Conservation (phyloP, 495 filamentous ascomycete genomes). For the Aspergillus affinis region DNA sequence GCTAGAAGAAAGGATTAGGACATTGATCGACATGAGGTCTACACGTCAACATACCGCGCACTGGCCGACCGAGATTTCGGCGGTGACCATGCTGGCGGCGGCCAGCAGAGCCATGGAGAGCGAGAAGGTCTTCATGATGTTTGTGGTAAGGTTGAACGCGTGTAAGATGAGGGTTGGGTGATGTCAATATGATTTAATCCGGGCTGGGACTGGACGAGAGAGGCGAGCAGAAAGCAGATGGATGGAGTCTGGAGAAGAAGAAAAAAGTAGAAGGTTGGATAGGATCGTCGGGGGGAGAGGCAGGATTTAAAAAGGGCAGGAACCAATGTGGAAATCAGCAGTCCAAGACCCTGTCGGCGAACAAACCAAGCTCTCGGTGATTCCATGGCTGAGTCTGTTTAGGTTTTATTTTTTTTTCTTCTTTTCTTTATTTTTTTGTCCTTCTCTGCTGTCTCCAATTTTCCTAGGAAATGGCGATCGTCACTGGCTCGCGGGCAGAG, state of each 20-base stretch:
- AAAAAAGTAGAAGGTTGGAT: constrained; percentile 4
- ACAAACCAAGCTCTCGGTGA: constrained; percentile 12
- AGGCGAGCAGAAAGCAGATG: constrained; percentile 1
- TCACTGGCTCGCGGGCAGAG: constrained; percentile 7
- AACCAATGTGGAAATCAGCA: constrained; percentile 10
- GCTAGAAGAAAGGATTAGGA: constrained; percentile 42
- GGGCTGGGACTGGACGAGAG: not conserved
- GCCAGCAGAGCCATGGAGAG: constrained; percentile 39
- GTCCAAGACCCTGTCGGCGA: constrained; percentile 1
- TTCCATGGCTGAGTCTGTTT: constrained; percentile 7
- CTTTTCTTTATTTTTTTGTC: constrained; percentile 3
- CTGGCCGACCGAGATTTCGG: constrained; percentile 31
- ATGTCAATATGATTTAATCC: constrained; percentile 8
- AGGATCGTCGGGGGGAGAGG: constrained; percentile 12
- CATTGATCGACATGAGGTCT: constrained; percentile 1
- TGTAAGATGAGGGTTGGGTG: not conserved
- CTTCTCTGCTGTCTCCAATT: constrained; percentile 1
- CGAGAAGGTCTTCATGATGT: constrained; percentile 45
- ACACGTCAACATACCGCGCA: constrained; percentile 39
- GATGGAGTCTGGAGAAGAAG: constrained; percentile 6
- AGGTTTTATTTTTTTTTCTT: constrained; percentile 9
- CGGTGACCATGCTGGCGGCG: constrained; percentile 29
- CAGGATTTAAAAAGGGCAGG: constrained; percentile 18
- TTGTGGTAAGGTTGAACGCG: not conserved
- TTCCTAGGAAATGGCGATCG: constrained; percentile 1